These are phyloP conservation scores for Eucalyptus cladocalyx DNA, from an alignment of 345 rosid genomes.

Conservation along the genomic window DNA sequence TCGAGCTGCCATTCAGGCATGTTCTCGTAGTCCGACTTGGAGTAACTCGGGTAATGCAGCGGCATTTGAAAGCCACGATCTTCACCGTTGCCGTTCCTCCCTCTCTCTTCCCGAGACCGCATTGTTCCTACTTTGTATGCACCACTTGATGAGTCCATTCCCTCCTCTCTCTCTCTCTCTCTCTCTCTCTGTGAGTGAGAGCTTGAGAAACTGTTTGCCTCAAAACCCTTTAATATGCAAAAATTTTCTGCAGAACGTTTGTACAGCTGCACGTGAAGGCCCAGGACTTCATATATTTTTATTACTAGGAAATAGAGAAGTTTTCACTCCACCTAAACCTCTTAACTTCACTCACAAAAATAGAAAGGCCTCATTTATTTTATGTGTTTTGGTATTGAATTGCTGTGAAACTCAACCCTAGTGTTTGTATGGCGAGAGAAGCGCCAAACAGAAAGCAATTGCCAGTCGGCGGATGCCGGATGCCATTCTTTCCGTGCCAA, in stretches of 20 bases:
- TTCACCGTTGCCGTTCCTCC: background rate
- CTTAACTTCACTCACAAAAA: background rate
- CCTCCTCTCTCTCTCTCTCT: background rate
- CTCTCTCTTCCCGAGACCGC: background rate
- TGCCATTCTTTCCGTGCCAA: background rate
- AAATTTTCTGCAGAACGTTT: background rate
- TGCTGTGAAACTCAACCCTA: background rate
- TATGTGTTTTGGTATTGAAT: background rate
- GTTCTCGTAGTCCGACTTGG: slow-evolving; percentile 1
- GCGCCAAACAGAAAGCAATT: background rate
- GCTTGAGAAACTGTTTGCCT: background rate
- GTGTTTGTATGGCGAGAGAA: background rate
- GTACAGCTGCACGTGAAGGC: background rate
- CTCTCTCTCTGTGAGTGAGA: background rate
- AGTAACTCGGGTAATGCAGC: slow-evolving; percentile 3
- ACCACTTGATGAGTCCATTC: background rate
- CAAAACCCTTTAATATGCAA: background rate
- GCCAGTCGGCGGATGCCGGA: background rate
- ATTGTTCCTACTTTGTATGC: background rate
- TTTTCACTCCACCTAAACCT: background rate
- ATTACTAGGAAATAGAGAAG: background rate
- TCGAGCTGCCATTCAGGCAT: slow-evolving; percentile 5
- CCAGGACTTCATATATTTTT: background rate
- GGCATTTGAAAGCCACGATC: slow-evolving; percentile 2
- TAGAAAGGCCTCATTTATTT: background rate